Evolutionary conservation across 2,329 filamentous ascomycete genomes (phyloP).

Genomic region (Aspergillus aculeatus): DNA sequence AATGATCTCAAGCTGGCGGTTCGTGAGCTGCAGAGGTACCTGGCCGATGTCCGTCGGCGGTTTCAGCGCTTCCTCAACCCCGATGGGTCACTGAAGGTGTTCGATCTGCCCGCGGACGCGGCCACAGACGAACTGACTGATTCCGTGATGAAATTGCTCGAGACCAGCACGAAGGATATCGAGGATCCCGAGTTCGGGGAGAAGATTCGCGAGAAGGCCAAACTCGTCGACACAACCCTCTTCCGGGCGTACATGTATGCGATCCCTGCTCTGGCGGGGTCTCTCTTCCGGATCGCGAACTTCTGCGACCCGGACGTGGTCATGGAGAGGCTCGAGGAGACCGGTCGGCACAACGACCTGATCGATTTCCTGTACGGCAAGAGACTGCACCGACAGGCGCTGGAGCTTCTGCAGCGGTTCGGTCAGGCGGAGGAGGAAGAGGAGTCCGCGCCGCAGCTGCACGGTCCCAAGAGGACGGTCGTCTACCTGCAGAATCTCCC

Average conservation of each 20-base stretch:
- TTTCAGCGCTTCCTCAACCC: constrained; percentile 61
- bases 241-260: constrained; percentile 96
- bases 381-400: constrained; percentile 80
- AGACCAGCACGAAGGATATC: constrained; percentile 50
- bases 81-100: constrained; percentile 51
- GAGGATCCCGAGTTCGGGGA: constrained; percentile 61
- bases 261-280: constrained; percentile 77
- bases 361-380: constrained; percentile 99
- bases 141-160: constrained; percentile 48
- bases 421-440: constrained; percentile 56
- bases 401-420: constrained; percentile 79
- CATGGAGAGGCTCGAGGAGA: constrained; percentile 86
- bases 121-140: constrained; percentile 42
- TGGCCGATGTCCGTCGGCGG: constrained; percentile 75
- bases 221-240: constrained; percentile 86
- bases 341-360: constrained; percentile 83
- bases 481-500: constrained; percentile 87
- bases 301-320: constrained; percentile 96
- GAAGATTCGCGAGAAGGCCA: constrained; percentile 73
- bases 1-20: constrained; percentile 82
- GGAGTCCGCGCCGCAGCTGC: constrained; percentile 55
- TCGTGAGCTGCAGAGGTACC: constrained; percentile 78
- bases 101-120: constrained; percentile 30
- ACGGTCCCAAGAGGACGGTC: constrained; percentile 80
- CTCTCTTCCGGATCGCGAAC: constrained; percentile 91